Base-by-base conservation (phyloP, 208 protist genomes). In the Acanthamoeba culbertsoni region DNA sequence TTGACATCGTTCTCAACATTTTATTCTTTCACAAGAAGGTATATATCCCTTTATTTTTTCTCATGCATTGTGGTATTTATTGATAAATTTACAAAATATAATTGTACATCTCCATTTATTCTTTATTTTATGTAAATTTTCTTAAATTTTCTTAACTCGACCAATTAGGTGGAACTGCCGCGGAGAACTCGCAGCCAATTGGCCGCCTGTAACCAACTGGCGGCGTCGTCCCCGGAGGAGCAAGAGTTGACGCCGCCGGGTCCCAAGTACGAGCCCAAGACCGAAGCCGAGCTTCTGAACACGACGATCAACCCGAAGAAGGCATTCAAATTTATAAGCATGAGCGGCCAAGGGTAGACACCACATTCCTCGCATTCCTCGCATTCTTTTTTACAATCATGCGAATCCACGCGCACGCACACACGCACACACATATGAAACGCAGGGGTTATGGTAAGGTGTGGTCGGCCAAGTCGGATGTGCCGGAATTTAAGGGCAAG, bases 1-100 rank as follows among this genome's bases (percentile, higher is more conserved):
- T 91, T 91, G 55, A 91, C 12, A 91, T 91, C 40, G 45, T 91
- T 1, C 45, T 91, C 45, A 91, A 91, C 57, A 91, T 91, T n/a
- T 37, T 91, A 2, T 46, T 45, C 84, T 91, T 91, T 35, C n/a
- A 71, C 33, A 91, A 91, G 14, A 59, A 43, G 84, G 84, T 91
- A 59, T 43, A 40, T 46, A n/a, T n/a, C n/a, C n/a, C n/a, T n/a
- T n/a, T n/a, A n/a, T n/a, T n/a, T n/a, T n/a, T n/a, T n/a, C n/a
- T n/a, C n/a, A n/a, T n/a, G n/a, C n/a, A n/a, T n/a, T n/a, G n/a
- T n/a, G n/a, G n/a, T n/a, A n/a, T n/a, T n/a, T n/a, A n/a, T n/a
- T n/a, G n/a, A n/a, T n/a, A n/a, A n/a, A n/a, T n/a, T n/a, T n/a
- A n/a, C n/a, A n/a, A n/a, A n/a, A n/a, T n/a, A n/a, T n/a, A n/a